Percentiles rank a stretch among this genome's conserved stretches.
phyloP scores from a whole-genome alignment of 192 early-diverging fungal species.

The Coemansia sp. region DNA sequence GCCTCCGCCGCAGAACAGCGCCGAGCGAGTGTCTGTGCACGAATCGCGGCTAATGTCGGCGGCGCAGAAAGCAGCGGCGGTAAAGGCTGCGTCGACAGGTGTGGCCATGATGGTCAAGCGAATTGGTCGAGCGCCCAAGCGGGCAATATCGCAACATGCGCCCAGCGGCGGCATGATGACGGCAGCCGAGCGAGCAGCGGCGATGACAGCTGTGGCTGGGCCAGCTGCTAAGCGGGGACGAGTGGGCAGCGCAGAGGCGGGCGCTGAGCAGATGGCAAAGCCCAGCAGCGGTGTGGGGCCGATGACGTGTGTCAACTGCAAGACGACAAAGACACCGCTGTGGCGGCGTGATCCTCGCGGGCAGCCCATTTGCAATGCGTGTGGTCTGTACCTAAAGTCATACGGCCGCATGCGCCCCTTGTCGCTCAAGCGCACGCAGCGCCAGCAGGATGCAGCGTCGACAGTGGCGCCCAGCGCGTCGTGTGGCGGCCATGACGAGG shows the following conservation, averaged over 20 bases:
- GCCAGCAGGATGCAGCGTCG: constrained; percentile 7
- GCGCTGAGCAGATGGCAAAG: constrained; percentile 4
- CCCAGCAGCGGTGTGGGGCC: constrained; percentile 20
- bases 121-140: constrained; percentile 26
- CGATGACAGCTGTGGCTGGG: neutral
- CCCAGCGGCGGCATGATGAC: constrained; percentile 1
- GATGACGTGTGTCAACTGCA: constrained; percentile 70
- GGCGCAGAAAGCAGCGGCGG: constrained; percentile 44
- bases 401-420: constrained; percentile 55
- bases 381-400: constrained; percentile 59
- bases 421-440: constrained; percentile 45
- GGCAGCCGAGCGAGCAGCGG: neutral
- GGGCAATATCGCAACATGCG: constrained; percentile 12
- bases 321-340: constrained; percentile 75
- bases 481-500: constrained; percentile 24
- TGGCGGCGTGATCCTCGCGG: constrained; percentile 75
- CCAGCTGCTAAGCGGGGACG: constrained; percentile 20
- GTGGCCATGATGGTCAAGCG: constrained; percentile 37
- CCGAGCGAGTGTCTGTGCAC: constrained; percentile 27
- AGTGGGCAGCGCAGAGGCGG: neutral
- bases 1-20: constrained; percentile 31
- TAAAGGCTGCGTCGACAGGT: constrained; percentile 33
- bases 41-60: constrained; percentile 49
- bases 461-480: neutral
- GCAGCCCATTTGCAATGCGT: constrained; percentile 81